These are phyloP conservation scores for Boechera divaricarpa DNA, from an alignment of 345 rosid genomes.

Conservation along the genomic window DNA sequence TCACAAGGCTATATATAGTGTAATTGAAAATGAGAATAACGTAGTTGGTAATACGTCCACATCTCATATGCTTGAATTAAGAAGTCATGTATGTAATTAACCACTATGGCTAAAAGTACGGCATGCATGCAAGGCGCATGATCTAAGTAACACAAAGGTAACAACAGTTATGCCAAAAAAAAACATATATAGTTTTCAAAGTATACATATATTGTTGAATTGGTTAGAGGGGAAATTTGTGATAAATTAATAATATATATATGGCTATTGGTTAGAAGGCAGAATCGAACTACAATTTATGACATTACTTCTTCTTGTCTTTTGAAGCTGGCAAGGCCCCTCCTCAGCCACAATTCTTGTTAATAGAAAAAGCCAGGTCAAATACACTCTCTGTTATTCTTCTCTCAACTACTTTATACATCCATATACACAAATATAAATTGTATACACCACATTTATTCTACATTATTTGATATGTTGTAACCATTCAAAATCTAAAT, in stretches of 20 bases:
- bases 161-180: constrained; percentile 6
- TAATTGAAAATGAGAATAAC: constrained; percentile 15
- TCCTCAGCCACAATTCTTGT: constrained; percentile 18
- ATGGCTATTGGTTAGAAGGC: constrained; percentile 41
- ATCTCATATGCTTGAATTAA: constrained; percentile 17
- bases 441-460: too few species aligned
- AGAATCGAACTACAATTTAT: constrained; percentile 6
- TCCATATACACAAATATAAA: neutral
- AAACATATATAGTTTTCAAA: neutral
- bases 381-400: constrained; percentile 10
- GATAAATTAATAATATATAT: constrained; percentile 6
- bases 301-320: constrained; percentile 17
- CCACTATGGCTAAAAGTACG: constrained; percentile 31
- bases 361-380: constrained; percentile 29
- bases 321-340: constrained; percentile 40
- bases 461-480: too few species aligned
- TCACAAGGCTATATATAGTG: neutral
- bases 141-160: constrained; percentile 28
- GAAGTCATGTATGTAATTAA: constrained; percentile 20
- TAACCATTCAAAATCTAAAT: neutral
- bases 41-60: constrained; percentile 32
- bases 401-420: constrained; percentile 11
- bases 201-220: neutral
- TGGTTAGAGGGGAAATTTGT: neutral
- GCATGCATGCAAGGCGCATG: constrained; percentile 27